Conservation (phyloP, 179 eudicot species). For the Camellia oleifera region DNA sequence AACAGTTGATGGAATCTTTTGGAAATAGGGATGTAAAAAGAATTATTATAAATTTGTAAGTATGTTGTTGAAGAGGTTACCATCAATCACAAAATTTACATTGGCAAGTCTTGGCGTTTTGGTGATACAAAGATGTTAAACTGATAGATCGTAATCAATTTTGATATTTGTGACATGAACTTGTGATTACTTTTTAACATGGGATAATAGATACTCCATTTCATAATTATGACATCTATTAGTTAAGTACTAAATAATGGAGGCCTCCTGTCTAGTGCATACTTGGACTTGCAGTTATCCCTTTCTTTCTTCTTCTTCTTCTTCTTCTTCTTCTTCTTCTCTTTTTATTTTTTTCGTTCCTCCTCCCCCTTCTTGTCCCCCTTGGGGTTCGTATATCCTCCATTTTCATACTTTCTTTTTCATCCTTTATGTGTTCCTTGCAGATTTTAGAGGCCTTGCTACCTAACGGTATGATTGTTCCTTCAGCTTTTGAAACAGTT, state of each 20-base stretch:
- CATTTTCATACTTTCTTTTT: not conserved
- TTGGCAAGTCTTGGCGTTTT: not conserved
- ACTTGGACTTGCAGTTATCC: not conserved
- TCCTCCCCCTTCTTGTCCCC: too few species aligned
- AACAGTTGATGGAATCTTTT: not conserved
- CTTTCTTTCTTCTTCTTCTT: too few species aligned
- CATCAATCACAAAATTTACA: not conserved
- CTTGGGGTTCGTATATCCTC: not conserved
- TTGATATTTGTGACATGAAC: not conserved
- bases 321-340: not conserved
- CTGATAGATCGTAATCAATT: not conserved
- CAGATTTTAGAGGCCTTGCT: conserved; percentile 81
- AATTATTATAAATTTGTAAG: not conserved
- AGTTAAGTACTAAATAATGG: not conserved
- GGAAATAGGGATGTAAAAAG: not conserved
- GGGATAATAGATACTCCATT: not conserved
- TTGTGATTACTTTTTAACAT: not conserved
- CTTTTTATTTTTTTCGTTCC: not conserved
- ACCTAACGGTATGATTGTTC: conserved; percentile 62
- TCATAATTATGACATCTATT: not conserved
- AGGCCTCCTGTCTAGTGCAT: not conserved
- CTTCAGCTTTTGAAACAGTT: conserved; percentile 85
- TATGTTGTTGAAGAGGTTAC: not conserved
- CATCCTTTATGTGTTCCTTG: conserved; percentile 12
- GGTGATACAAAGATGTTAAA: not conserved